phyloP scores from a whole-genome alignment of 129 eudicot species.

The Logfia minima region DNA sequence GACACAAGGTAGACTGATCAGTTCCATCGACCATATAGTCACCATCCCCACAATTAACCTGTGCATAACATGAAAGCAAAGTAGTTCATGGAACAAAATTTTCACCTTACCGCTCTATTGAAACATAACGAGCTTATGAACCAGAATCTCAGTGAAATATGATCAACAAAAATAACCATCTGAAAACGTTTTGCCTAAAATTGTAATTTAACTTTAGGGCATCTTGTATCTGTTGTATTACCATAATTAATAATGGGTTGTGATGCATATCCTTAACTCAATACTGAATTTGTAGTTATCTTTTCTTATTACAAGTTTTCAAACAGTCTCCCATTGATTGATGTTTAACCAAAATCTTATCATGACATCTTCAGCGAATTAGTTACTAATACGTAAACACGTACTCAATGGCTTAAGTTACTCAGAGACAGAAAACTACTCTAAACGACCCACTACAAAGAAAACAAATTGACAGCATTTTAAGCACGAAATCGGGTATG shows the following conservation, averaged over 20 bases:
- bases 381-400: too few species aligned
- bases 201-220: not conserved
- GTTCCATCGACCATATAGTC: constrained; percentile 1
- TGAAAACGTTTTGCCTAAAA: not conserved
- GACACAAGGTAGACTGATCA: constrained; percentile 39
- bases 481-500: not conserved
- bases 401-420: too few species aligned
- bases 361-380: too few species aligned
- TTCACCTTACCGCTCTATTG: not conserved
- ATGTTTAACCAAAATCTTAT: not conserved
- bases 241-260: not conserved
- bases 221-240: not conserved
- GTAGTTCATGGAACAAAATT: not conserved
- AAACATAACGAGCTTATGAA: not conserved
- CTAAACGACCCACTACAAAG: not conserved
- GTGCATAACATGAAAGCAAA: constrained; percentile 26
- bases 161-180: not conserved
- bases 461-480: not conserved
- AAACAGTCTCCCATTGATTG: not conserved
- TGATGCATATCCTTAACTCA: not conserved
- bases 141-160: not conserved
- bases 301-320: not conserved
- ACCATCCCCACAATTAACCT: constrained; percentile 34
- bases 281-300: not conserved
- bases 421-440: too few species aligned